phyloP scores from a whole-genome alignment of 1,139 yeast genomes.

The Taiozyma sp. region DNA sequence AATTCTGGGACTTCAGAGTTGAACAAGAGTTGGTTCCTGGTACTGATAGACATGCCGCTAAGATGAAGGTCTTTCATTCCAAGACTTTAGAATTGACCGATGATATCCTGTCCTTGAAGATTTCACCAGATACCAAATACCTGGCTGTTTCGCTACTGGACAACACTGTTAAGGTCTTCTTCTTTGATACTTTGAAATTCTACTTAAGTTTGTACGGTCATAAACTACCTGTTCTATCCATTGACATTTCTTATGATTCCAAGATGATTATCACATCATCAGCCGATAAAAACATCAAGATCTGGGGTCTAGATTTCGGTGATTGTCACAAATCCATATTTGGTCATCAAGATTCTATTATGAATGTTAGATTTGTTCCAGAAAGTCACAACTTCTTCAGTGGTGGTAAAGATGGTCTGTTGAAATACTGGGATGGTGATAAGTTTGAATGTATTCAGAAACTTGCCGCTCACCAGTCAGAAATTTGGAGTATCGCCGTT shows the following conservation, averaged over 20 bases:
- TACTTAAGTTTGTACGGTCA: conserved; percentile 91
- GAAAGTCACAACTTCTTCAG: conserved; percentile 85
- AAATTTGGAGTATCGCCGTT: conserved; percentile 86
- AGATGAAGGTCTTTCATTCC: conserved; percentile 60
- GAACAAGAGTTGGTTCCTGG: conserved; percentile 68
- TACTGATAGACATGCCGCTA: conserved; percentile 45
- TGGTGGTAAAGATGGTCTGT: conserved; percentile 80
- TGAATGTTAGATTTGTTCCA: conserved; percentile 82
- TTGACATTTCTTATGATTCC: conserved; percentile 86
- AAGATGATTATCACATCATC: conserved; percentile 87
- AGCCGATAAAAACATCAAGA: conserved; percentile 94
- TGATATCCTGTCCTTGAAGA: conserved; percentile 72
- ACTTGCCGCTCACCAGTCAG: conserved; percentile 82
- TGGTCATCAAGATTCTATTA: conserved; percentile 94
- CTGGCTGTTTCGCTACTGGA: conserved; percentile 85
- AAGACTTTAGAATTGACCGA: conserved; percentile 83
- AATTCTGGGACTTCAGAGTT: conserved; percentile 81
- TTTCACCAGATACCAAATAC: conserved; percentile 77
- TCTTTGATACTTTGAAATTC: conserved; percentile 78
- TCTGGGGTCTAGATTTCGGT: conserved; percentile 99
- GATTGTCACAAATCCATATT: conserved; percentile 96
- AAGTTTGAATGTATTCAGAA: conserved; percentile 92
- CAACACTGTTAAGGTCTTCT: conserved; percentile 90
- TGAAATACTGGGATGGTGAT: conserved; percentile 98
- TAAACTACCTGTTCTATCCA: conserved; percentile 84